Evolutionary conservation across 1,139 yeast species (phyloP), one percentile per base, ranked within the genome.

Genomic region (Hanseniaspora uvarum): DNA sequence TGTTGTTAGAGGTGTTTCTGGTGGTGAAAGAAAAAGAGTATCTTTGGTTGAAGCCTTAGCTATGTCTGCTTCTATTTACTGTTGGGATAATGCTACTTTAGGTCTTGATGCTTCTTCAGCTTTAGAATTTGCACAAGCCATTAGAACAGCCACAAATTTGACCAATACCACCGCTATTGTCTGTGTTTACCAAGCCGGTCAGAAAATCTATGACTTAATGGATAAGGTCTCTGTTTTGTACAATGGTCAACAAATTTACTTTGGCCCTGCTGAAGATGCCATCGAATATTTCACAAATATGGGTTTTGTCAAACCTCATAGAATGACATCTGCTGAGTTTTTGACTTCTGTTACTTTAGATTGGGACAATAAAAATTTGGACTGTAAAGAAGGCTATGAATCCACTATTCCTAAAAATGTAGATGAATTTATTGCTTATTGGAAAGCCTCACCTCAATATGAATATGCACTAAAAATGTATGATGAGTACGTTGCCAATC

Each of bases 1-100:
- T 65, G 76, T 71, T 58, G 77, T 79, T 30, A 73, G 81, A 61
- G 83, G 83, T 66, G 80, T 79, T 30, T 78, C 83, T 54, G 83
- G 83, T 61, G 83, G 83, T 67, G 82, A 79, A 65, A 69, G 83
- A 59, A 79, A 79, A 67, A 74, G 83, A 65, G 83, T 79, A 24
- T 77, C 82, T 2, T 72, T 79, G 58, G 82, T 80, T 30, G 86
- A 80, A 66, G 83, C 83, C 7, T 69, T 78, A 61, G 79, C 81
- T 19, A 73, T 78, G 65, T 70, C 77, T 52, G 83, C 79, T 23
- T 70, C 78, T 18, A 68, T 81, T 48, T 79, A 79, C 61, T 77
- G 82, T 63, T 82, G 85, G 84, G 88, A 81, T 70, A 81, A 81
- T 62, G 81, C 86, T n/a, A 81, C 87, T n/a, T 73, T 86, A 68